phyloP scores from a whole-genome alignment of 75 land plant species.

The Picea sitchensis region DNA sequence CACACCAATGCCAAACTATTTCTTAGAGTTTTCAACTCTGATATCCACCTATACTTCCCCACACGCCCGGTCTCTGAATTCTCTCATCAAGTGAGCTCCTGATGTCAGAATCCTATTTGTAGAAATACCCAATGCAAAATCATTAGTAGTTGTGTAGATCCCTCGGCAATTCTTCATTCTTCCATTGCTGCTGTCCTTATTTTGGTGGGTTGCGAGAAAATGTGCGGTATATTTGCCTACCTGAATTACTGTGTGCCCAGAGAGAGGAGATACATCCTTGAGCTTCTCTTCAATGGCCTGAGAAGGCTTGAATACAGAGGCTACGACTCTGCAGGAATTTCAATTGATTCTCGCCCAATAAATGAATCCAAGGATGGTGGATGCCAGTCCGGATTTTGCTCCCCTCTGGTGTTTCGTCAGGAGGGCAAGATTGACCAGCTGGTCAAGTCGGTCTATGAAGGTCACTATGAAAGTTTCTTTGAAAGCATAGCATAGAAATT shows the following conservation, averaged over 20 bases:
- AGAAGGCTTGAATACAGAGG: conserved; percentile 93
- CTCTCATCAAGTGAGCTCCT: too few relatives aligned
- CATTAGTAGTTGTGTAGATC: not conserved
- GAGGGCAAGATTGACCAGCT: conserved; percentile 97
- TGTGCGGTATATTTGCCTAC: conserved; percentile 99
- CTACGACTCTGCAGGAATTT: conserved; percentile 96
- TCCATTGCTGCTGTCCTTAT: not conserved
- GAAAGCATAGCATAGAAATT: too few relatives aligned
- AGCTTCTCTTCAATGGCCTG: conserved; percentile 90
- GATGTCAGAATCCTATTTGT: too few relatives aligned
- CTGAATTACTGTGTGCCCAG: conserved; percentile 66
- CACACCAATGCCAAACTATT: too few relatives aligned
- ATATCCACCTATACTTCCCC: too few relatives aligned
- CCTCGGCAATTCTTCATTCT: not conserved
- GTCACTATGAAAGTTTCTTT: conserved; percentile 16
- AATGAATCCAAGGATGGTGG: not conserved
- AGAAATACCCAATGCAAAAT: not conserved
- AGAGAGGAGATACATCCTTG: conserved; percentile 77
- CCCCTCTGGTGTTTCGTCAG: conserved; percentile 88
- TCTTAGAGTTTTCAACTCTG: too few relatives aligned
- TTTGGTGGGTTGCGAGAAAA: conserved; percentile 17
- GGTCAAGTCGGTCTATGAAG: conserved; percentile 78
- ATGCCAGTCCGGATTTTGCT: conserved; percentile 6
- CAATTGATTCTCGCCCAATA: conserved; percentile 50
- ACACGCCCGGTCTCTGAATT: too few relatives aligned